Percentiles rank a stretch among this genome's conserved stretches.
Evolutionary conservation across 257 asterid genomes (phyloP).

Genomic region (Solanum chilense): DNA sequence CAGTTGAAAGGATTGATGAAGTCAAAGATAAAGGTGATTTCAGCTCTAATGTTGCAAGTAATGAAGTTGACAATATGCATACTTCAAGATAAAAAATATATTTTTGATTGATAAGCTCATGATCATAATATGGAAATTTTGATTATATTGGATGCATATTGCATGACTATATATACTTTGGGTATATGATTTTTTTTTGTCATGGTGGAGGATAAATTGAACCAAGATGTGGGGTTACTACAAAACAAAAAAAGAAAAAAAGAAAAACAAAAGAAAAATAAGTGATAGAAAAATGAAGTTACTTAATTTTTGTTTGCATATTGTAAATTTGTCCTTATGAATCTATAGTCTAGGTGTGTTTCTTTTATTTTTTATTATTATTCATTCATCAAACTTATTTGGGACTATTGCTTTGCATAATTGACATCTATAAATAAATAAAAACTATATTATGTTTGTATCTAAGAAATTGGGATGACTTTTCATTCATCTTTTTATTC

Average conservation of each 20-base stretch:
- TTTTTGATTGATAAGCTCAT: background rate
- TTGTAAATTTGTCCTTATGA: background rate
- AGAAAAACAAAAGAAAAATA: background rate
- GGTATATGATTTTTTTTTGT: background rate
- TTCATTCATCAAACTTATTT: background rate
- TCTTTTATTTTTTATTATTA: background rate
- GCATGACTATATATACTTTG: background rate
- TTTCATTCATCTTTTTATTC: background rate
- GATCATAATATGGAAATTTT: background rate
- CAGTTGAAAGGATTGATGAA: constrained; percentile 50
- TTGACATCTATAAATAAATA: background rate
- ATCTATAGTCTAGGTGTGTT: background rate
- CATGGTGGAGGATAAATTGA: background rate
- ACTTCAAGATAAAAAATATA: constrained; percentile 33
- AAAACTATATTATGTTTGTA: background rate
- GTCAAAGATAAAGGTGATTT: constrained; percentile 37
- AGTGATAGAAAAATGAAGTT: background rate
- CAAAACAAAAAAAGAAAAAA: background rate
- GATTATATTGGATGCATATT: background rate
- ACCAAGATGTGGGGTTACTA: background rate
- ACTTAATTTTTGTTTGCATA: background rate
- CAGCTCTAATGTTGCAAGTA: constrained; percentile 34
- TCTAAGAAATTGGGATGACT: background rate
- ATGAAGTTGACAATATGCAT: constrained; percentile 29
- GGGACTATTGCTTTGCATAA: background rate